Percentiles rank a stretch among this genome's conserved stretches.
Evolutionary conservation across 441 rosid genomes (phyloP).

Genomic region (Arabidopsis hybrid): DNA sequence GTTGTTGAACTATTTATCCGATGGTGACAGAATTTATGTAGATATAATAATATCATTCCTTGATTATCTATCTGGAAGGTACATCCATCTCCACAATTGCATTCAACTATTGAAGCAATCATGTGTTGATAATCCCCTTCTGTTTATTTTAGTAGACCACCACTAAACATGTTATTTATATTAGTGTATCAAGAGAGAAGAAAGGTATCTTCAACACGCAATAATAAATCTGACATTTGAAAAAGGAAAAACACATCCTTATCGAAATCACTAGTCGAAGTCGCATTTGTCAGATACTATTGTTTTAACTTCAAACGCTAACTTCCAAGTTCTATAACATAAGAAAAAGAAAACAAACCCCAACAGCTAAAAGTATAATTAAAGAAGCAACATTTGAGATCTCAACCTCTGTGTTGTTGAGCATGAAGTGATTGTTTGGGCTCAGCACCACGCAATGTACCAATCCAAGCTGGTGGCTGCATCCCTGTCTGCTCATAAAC

Average conservation of each 20-base stretch:
- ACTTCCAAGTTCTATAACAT: background rate
- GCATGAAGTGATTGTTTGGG: slow-evolving; percentile 30
- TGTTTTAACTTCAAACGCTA: slow-evolving; percentile 12
- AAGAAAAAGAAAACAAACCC: background rate
- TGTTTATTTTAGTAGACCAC: too few relatives aligned
- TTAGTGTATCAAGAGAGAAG: background rate
- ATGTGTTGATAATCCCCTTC: background rate
- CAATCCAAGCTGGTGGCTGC: slow-evolving; percentile 71
- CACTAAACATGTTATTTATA: too few relatives aligned
- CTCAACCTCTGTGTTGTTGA: slow-evolving; percentile 36
- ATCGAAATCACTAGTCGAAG: background rate
- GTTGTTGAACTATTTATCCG: background rate
- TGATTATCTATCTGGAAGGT: background rate
- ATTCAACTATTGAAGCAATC: background rate
- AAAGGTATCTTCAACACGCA: background rate
- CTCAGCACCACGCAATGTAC: slow-evolving; percentile 45
- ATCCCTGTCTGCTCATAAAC: slow-evolving; percentile 78
- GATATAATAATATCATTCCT: too few relatives aligned
- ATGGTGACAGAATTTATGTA: background rate
- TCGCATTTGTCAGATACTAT: slow-evolving; percentile 9
- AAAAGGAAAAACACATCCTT: background rate
- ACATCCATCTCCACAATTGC: background rate
- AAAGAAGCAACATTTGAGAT: background rate
- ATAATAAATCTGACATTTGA: background rate
- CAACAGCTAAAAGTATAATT: background rate